Evolutionary conservation across 768 basidiomycete genomes (phyloP), one percentile per base, ranked within the genome.

Genomic region (Cystobasidium onofrii): DNA sequence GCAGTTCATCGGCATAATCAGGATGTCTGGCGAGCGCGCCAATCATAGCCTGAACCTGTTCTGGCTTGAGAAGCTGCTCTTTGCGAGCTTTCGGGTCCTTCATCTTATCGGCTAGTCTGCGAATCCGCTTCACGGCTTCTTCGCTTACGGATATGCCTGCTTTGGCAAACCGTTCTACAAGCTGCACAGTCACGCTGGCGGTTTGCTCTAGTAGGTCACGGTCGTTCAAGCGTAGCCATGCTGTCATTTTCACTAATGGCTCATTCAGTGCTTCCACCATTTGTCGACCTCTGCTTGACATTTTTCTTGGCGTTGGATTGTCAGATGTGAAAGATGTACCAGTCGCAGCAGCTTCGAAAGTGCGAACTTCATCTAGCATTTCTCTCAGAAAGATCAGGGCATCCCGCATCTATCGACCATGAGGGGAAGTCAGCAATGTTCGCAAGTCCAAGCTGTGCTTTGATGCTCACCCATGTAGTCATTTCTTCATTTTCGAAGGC

Each of bases 151-250:
- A 43, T 23, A 78, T 41, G 41, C 74, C 44, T 0, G 75, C 86
- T 55, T 87, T 86, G 64, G 85, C 85, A 82, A 96, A 92, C 74
- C 89, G 87, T 23, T 86, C 85, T 63, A 98, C 83, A 31, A 97
- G 84, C 15, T 87, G 86, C 78, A 90, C 88, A 27, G 98, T 83
- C 25, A 98, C 84, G 63, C 90, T 84, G 76, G 91, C 92, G 0
- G 92, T 89, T 78, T 94, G 91, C 80, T 93, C 88, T 1, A 98
- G 83, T 6, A 96, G 85, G 79, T 98, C 95, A 77, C 89, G 86
- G 81, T 98, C 92, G 15, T 93, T 97, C 41, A 98, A 84, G 29
- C 94, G 88, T 60, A 98, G 83, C 96, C 96, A 99, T 64, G 87
- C 85, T 20, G 88, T 84, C 62, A 95, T 84, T 78, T 92, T 89